phyloP scores from a whole-genome alignment of 2,329 filamentous ascomycete species.

The Botryotinia narcissicola region DNA sequence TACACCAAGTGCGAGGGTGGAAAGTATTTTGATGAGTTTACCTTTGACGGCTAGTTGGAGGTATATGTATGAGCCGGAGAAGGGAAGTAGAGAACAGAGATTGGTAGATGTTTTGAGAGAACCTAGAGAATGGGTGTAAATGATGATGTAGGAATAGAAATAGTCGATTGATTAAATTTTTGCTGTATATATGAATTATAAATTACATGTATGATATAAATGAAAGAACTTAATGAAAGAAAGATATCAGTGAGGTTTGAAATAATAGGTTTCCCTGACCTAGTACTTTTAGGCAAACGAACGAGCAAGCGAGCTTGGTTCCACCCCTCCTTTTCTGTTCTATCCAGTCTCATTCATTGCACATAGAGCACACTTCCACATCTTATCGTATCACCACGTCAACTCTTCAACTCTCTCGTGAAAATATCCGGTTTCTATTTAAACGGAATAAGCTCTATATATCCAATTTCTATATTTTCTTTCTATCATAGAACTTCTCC shows the following conservation, averaged over 20 bases:
- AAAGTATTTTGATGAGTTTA: slow-evolving; percentile 97
- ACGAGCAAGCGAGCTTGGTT: slow-evolving; percentile 5
- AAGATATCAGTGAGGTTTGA: neutral
- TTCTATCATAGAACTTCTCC: neutral
- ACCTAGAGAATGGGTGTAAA: slow-evolving; percentile 65
- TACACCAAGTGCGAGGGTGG: slow-evolving; percentile 84
- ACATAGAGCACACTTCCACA: neutral
- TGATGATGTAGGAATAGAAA: neutral
- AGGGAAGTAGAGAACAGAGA: slow-evolving; percentile 73
- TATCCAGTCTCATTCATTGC: neutral
- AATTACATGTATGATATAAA: neutral
- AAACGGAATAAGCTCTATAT: neutral
- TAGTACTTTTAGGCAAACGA: neutral
- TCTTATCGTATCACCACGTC: neutral
- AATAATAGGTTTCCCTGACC: neutral
- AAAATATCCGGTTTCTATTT: neutral
- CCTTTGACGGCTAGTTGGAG: slow-evolving; percentile 90
- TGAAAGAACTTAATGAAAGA: neutral
- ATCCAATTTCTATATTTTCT: neutral
- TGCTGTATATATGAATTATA: too few species aligned
- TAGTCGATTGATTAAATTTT: neutral
- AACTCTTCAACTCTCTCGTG: neutral
- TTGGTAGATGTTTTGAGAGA: slow-evolving; percentile 69
- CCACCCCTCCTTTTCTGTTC: slow-evolving; percentile 4
- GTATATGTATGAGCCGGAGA: slow-evolving; percentile 88